These are phyloP conservation scores for Clavispora vitiphila DNA, from an alignment of 805 yeast species.

Conservation along the genomic window DNA sequence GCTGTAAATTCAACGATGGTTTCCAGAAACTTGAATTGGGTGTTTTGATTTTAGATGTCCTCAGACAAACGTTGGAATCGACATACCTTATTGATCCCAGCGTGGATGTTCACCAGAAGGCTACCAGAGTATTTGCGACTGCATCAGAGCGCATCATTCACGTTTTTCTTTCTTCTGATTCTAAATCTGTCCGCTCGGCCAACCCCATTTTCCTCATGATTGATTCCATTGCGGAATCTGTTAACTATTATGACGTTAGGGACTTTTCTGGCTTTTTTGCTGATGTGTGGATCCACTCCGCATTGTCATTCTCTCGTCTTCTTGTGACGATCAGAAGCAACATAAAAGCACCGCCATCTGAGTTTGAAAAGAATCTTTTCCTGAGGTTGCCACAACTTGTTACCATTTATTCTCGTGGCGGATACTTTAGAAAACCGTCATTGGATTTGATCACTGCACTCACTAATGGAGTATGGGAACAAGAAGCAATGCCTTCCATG, in stretches of 20 bases:
- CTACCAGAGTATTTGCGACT: constrained; percentile 44
- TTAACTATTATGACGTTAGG: constrained; percentile 32
- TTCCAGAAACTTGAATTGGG: constrained; percentile 63
- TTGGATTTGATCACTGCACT: constrained; percentile 54
- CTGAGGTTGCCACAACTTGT: constrained; percentile 52
- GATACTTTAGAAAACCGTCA: constrained; percentile 44
- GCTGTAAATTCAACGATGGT: constrained; percentile 59
- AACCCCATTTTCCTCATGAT: constrained; percentile 50
- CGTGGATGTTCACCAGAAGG: constrained; percentile 27
- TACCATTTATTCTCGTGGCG: constrained; percentile 48
- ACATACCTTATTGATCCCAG: constrained; percentile 51
- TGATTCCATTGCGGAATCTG: constrained; percentile 38
- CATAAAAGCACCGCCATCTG: constrained; percentile 48
- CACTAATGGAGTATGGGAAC: constrained; percentile 51
- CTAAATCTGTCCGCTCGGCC: constrained; percentile 48
- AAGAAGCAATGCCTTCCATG: constrained; percentile 65
- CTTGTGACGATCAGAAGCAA: constrained; percentile 54
- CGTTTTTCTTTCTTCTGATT: constrained; percentile 50
- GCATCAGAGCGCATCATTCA: constrained; percentile 49
- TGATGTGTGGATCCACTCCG: constrained; percentile 43
- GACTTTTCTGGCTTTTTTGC: constrained; percentile 46
- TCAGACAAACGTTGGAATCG: constrained; percentile 48
- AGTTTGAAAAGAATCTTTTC: constrained; percentile 61
- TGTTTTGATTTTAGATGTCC: constrained; percentile 45
- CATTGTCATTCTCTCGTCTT: constrained; percentile 52